Evolutionary conservation across 2,329 filamentous ascomycete genomes (phyloP).

Genomic region (Amylocarpus encephaloides): DNA sequence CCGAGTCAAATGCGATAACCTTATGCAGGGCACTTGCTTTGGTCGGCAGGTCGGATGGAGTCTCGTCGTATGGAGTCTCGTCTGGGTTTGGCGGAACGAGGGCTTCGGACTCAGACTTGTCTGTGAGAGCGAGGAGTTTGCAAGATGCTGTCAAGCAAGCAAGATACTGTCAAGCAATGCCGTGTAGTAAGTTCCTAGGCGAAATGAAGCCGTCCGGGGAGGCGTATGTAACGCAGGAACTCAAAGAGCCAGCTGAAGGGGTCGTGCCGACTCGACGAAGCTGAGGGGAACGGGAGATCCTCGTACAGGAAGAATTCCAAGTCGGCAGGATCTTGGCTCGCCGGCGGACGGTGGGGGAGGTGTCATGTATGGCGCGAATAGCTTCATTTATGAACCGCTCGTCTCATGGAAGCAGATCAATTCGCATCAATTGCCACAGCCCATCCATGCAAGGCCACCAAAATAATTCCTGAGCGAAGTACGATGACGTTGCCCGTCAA

Average conservation of each 20-base stretch:
- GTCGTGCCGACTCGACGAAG: background rate
- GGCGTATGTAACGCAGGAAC: background rate
- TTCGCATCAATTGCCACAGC: no score
- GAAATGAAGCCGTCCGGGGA: no score
- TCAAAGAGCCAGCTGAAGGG: background rate
- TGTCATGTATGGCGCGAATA: background rate
- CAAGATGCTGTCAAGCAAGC: no score
- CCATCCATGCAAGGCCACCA: background rate
- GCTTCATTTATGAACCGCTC: background rate
- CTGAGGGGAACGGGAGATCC: background rate
- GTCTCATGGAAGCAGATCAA: background rate
- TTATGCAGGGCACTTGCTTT: no score
- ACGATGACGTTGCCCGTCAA: background rate
- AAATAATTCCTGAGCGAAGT: background rate
- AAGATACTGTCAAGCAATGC: no score
- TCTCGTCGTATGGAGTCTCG: no score
- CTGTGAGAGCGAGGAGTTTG: no score
- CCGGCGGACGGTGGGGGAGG: background rate
- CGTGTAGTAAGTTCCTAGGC: no score
- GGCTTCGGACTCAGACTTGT: no score
- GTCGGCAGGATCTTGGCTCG: background rate
- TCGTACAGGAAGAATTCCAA: background rate
- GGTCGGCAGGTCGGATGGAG: no score
- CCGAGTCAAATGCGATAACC: no score
- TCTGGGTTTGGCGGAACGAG: no score